Evolutionary conservation across 2,329 filamentous ascomycete species (phyloP).

Genomic region (Phaeophleospora eucalypticola): DNA sequence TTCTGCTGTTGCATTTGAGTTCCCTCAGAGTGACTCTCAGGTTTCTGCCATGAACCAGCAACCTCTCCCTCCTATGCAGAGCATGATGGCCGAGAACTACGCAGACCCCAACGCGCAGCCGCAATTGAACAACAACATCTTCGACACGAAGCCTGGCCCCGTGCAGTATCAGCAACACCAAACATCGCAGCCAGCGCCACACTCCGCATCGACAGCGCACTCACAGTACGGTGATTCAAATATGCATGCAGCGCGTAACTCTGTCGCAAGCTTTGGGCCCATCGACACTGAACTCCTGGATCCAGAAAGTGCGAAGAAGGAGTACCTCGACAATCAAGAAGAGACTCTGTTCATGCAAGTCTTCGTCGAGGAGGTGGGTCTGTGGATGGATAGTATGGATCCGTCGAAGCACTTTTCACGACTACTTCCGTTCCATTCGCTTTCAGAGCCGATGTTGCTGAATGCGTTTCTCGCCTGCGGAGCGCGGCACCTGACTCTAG

Average conservation of each 20-base stretch:
- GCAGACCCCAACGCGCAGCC: conserved; percentile 33
- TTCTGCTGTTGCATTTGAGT: conserved; percentile 28
- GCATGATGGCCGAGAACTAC: conserved; percentile 46
- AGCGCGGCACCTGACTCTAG: conserved; percentile 71
- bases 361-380: conserved; percentile 82
- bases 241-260: conserved; percentile 23
- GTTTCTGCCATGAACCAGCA: conserved; percentile 38
- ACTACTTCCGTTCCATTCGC: conserved; percentile 74
- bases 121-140: conserved; percentile 37
- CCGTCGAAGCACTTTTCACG: conserved; percentile 78
- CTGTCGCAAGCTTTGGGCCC: conserved; percentile 36
- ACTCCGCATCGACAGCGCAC: conserved; percentile 22
- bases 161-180: conserved; percentile 26
- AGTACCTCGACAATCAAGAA: conserved; percentile 68
- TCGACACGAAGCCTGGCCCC: conserved; percentile 32
- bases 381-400: conserved; percentile 95
- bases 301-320: conserved; percentile 46
- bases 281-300: conserved; percentile 33
- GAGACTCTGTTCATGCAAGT: conserved; percentile 88
- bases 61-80: conserved; percentile 49
- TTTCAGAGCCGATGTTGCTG: conserved; percentile 80
- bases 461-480: conserved; percentile 88
- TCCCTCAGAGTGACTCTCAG: conserved; percentile 10
- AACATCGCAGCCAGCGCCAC: conserved; percentile 7
- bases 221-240: conserved; percentile 22